A percentile compares a stretch with the other conserved stretches of the same genome.
phyloP scores from a whole-genome alignment of 2,329 filamentous ascomycete genomes.

The Onygenales sp. region DNA sequence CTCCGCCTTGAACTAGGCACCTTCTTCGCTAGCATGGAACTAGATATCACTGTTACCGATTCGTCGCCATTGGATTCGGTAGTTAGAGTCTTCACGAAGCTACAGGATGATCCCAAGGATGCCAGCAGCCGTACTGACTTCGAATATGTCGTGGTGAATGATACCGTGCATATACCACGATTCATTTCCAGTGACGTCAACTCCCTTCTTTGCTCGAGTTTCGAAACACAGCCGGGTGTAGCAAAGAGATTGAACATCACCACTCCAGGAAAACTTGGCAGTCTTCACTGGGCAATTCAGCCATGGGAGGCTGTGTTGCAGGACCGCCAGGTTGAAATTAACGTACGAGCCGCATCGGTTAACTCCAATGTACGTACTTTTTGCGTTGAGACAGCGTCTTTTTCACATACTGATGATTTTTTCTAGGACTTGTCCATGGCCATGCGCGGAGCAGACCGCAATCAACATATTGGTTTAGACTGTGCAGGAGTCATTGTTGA shows the following conservation, averaged over 20 bases:
- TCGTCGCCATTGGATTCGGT: not conserved
- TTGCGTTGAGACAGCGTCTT: not conserved
- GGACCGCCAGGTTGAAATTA: too few relatives aligned
- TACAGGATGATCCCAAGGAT: not conserved
- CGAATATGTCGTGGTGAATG: slow-evolving; percentile 2
- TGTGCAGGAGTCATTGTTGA: slow-evolving; percentile 30
- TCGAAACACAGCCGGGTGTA: slow-evolving; percentile 3
- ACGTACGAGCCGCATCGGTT: too few relatives aligned
- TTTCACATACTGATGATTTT: not conserved
- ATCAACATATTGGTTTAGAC: slow-evolving; percentile 33
- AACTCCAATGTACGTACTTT: too few relatives aligned
- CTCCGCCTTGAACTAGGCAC: slow-evolving; percentile 1
- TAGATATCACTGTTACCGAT: not conserved
- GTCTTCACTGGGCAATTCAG: too few relatives aligned
- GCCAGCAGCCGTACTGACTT: not conserved
- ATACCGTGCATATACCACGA: not conserved
- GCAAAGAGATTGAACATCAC: not conserved
- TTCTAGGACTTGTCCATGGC: slow-evolving; percentile 12
- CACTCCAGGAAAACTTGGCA: not conserved
- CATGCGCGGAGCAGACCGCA: slow-evolving; percentile 13
- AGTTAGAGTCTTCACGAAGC: slow-evolving; percentile 3
- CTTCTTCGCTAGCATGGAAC: slow-evolving; percentile 3
- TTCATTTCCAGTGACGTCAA: not conserved
- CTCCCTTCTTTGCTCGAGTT: not conserved
- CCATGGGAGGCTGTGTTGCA: too few relatives aligned